Evolutionary conservation across 2,329 filamentous ascomycete species (phyloP).

Genomic region (Aureobasidium subglaciale): DNA sequence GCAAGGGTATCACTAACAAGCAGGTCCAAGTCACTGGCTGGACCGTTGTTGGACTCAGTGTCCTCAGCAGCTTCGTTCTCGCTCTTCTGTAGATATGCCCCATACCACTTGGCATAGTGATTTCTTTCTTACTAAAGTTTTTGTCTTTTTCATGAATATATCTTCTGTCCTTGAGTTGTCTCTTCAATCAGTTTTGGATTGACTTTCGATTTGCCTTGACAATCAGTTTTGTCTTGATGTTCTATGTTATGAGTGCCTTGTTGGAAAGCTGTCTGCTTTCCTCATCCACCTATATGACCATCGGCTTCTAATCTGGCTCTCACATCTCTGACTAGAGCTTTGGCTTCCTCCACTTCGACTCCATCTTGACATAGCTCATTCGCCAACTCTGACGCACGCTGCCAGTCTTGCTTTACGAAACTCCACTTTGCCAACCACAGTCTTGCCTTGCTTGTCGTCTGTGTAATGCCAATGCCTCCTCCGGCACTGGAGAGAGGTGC

Average conservation of each 20-base stretch:
- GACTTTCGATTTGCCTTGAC: background rate
- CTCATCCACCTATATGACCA: background rate
- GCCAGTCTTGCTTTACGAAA: constrained; percentile 67
- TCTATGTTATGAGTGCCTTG: too few relatives aligned
- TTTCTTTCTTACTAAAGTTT: background rate
- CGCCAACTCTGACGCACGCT: constrained; percentile 69
- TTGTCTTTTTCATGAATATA: constrained; percentile 5
- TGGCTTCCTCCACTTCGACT: constrained; percentile 93
- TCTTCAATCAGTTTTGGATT: background rate
- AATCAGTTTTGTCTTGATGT: background rate
- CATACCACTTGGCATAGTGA: background rate
- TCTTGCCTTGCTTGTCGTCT: constrained; percentile 82
- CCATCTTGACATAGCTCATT: constrained; percentile 93
- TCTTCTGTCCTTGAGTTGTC: background rate
- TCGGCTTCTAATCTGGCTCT: constrained; percentile 60
- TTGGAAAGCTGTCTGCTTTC: background rate
- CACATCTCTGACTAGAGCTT: constrained; percentile 82
- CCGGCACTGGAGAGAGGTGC: constrained; percentile 26
- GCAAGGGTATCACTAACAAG: constrained; percentile 55
- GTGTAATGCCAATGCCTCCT: constrained; percentile 72
- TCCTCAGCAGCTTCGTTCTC: constrained; percentile 42
- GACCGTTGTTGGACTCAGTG: constrained; percentile 52
- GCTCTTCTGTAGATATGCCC: constrained; percentile 30
- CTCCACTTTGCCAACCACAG: constrained; percentile 88
- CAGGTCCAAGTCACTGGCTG: constrained; percentile 60